A percentile compares a stretch with the other conserved stretches of the same genome.
Evolutionary conservation across 78 protist species (phyloP).

Genomic region (Pigoraptor vietnamica): DNA sequence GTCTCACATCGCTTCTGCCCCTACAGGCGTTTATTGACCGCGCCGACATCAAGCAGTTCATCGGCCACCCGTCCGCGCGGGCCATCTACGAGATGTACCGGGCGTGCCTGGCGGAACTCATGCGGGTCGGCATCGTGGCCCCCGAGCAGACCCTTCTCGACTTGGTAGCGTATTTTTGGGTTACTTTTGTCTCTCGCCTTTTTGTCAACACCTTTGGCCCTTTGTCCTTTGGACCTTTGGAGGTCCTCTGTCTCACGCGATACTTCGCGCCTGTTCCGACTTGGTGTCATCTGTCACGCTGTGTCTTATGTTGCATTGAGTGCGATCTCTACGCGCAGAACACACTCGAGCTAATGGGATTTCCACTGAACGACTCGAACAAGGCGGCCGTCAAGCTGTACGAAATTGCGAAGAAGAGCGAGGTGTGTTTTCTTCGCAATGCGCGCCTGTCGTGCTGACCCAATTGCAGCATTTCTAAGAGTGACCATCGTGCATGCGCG

Average conservation of each 20-base stretch:
- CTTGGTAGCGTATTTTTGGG: neutral
- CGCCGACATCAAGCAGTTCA: conserved; percentile 86
- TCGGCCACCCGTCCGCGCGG: conserved; percentile 72
- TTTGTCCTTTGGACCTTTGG: too few relatives aligned
- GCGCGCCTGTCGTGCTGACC: neutral
- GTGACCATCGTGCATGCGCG: neutral
- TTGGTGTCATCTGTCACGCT: neutral
- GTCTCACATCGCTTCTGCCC: too few relatives aligned
- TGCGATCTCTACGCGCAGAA: neutral
- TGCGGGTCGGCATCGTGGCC: conserved; percentile 43
- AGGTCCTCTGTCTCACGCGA: too few relatives aligned
- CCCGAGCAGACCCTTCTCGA: neutral
- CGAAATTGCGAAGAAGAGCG: neutral
- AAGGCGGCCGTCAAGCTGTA: neutral
- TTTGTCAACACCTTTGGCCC: neutral
- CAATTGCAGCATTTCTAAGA: too few relatives aligned
- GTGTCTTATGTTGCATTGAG: neutral
- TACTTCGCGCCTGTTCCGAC: too few relatives aligned
- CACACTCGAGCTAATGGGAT: neutral
- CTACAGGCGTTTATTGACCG: conserved; percentile 89
- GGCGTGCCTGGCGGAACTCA: conserved; percentile 60
- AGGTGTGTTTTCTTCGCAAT: neutral
- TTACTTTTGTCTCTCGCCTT: neutral
- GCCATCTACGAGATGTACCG: conserved; percentile 59
- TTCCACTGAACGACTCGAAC: neutral